phyloP scores from a whole-genome alignment of 495 filamentous ascomycete species.

The Pyrenula aspistea region DNA sequence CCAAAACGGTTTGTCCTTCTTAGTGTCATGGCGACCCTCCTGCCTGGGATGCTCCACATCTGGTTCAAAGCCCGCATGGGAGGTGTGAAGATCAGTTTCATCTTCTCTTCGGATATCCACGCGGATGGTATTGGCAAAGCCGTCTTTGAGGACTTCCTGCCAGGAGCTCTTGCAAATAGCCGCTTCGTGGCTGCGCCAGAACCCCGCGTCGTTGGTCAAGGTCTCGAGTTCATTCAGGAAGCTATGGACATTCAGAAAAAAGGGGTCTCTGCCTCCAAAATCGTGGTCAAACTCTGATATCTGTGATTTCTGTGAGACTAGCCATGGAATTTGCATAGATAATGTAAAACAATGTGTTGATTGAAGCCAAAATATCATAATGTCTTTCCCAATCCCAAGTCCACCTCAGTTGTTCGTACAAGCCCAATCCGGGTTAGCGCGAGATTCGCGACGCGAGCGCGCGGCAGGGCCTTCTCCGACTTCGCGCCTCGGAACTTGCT shows the following conservation, averaged over 20 bases:
- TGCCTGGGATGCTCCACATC: neutral
- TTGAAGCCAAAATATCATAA: no score
- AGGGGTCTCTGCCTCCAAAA: slow-evolving; percentile 32
- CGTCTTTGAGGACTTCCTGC: slow-evolving; percentile 21
- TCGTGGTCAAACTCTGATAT: slow-evolving; percentile 19
- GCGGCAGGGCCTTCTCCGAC: no score
- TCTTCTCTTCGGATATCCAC: neutral
- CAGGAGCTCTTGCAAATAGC: slow-evolving; percentile 14
- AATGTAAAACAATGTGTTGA: no score
- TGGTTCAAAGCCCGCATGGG: neutral
- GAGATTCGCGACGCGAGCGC: no score
- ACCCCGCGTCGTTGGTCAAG: slow-evolving; percentile 19
- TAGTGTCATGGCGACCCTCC: neutral
- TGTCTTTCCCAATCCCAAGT: no score
- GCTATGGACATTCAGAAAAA: slow-evolving; percentile 23
- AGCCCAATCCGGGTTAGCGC: no score
- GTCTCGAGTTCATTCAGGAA: slow-evolving; percentile 29
- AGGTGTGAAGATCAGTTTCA: slow-evolving; percentile 5
- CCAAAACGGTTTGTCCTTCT: neutral
- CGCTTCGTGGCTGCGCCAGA: slow-evolving; percentile 18
- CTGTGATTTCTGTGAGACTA: no score
- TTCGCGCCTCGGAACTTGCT: no score
- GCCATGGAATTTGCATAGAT: no score
- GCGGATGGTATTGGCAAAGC: slow-evolving; percentile 15
- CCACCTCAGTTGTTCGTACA: no score